phyloP scores from a whole-genome alignment of 495 filamentous ascomycete genomes.

The Penicillium samsonianum region DNA sequence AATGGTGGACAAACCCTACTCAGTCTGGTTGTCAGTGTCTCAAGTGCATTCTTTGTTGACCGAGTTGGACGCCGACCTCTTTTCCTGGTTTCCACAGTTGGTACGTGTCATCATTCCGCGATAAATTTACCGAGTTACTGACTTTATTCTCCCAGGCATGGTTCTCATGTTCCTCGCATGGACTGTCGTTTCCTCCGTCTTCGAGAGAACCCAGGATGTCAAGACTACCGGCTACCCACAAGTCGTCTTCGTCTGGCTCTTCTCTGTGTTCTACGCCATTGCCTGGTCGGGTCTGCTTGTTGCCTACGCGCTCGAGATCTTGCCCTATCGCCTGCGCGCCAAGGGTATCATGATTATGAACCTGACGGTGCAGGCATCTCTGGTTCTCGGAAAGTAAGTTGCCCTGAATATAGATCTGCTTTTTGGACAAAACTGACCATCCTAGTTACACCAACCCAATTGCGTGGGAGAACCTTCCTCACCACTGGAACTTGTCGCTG shows the following conservation, averaged over 20 bases:
- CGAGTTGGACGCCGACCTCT: slow-evolving; percentile 56
- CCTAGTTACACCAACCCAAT: slow-evolving; percentile 51
- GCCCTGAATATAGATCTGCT: not conserved
- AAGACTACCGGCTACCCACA: slow-evolving; percentile 51
- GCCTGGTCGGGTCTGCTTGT: slow-evolving; percentile 62
- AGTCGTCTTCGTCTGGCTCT: slow-evolving; percentile 61
- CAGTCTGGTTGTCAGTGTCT: slow-evolving; percentile 50
- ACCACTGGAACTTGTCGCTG: slow-evolving; percentile 57
- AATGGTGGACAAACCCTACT: slow-evolving; percentile 26
- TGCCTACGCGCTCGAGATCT: slow-evolving; percentile 62
- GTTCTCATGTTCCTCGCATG: slow-evolving; percentile 56
- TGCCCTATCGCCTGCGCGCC: slow-evolving; percentile 64
- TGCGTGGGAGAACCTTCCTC: slow-evolving; percentile 51
- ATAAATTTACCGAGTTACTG: not conserved
- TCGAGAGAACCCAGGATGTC: slow-evolving; percentile 48
- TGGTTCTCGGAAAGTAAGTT: slow-evolving; percentile 55
- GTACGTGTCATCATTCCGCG: slow-evolving; percentile 5
- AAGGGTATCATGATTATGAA: slow-evolving; percentile 69
- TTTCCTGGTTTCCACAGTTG: slow-evolving; percentile 56
- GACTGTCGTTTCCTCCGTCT: slow-evolving; percentile 54
- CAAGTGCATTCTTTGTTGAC: slow-evolving; percentile 58
- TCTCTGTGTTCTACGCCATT: slow-evolving; percentile 55
- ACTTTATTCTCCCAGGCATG: slow-evolving; percentile 37
- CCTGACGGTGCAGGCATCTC: slow-evolving; percentile 57
- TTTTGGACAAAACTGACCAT: slow-evolving; percentile 2